Conservation (phyloP, 1,284 basidiomycete species). For the Xerocomus nothofagi region DNA sequence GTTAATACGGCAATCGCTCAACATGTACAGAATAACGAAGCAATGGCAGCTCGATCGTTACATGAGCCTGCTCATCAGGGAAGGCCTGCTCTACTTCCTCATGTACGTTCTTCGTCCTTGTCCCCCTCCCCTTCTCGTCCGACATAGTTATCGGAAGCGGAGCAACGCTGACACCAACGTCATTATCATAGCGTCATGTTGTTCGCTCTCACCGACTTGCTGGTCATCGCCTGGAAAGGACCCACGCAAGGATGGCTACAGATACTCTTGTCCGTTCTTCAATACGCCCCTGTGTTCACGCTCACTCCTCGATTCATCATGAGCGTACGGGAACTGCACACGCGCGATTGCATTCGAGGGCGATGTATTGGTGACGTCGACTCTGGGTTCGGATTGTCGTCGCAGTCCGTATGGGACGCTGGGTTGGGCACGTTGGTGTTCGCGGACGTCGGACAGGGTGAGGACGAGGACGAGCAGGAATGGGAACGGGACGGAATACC, state of each 20-base stretch:
- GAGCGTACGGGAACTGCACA: slow-evolving; percentile 1
- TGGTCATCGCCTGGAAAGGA: not conserved
- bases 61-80: slow-evolving; percentile 2
- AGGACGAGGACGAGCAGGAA: too few relatives aligned
- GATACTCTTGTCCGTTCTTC: not conserved
- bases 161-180: too few relatives aligned
- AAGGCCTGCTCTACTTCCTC: not conserved
- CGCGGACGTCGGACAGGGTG: too few relatives aligned
- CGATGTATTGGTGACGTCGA: not conserved
- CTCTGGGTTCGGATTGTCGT: slow-evolving; percentile 2
- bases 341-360: not conserved
- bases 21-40: not conserved
- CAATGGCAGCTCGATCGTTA: slow-evolving; percentile 1
- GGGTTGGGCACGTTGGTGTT: too few relatives aligned
- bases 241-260: not conserved
- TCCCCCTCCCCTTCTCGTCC: not conserved
- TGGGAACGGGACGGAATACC: too few relatives aligned
- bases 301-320: not conserved
- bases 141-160: too few relatives aligned
- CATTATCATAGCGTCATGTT: not conserved
- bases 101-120: not conserved
- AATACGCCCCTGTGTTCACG: not conserved
- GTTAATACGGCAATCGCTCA: not conserved
- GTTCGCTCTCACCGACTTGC: not conserved
- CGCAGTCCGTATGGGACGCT: too few relatives aligned